These are phyloP conservation scores for Myrica gale DNA, from an alignment of 306 rosid genomes.

Conservation along the genomic window DNA sequence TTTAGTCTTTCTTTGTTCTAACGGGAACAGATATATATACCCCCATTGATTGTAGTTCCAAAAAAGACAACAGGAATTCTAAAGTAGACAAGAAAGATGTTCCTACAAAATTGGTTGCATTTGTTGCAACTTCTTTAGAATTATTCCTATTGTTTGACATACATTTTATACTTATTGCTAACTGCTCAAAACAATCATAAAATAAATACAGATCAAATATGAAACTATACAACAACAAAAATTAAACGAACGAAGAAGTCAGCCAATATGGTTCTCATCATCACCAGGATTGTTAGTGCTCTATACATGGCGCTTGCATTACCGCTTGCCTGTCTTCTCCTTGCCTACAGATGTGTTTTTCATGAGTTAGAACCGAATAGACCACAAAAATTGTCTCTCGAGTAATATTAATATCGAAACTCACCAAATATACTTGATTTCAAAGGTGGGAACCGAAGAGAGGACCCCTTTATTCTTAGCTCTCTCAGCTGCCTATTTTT, in stretches of 20 bases:
- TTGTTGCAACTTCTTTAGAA: not conserved
- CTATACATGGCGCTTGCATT: conserved; percentile 36
- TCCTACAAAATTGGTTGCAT: not conserved
- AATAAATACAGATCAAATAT: conserved; percentile 5
- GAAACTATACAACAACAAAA: conserved; percentile 3
- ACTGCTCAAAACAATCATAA: conserved; percentile 16
- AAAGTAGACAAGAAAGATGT: not conserved
- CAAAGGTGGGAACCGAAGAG: conserved; percentile 62
- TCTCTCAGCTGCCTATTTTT: conserved; percentile 60
- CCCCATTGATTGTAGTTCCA: not conserved
- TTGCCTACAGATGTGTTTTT: conserved; percentile 48
- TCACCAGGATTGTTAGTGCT: conserved; percentile 35
- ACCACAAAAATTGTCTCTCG: conserved; percentile 7
- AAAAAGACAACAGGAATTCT: not conserved
- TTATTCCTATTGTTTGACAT: conserved; percentile 16
- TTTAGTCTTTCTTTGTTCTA: not conserved
- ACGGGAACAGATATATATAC: not conserved
- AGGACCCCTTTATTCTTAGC: conserved; percentile 72
- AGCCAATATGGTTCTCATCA: conserved; percentile 20
- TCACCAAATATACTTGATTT: conserved; percentile 77
- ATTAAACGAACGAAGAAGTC: conserved; percentile 15
- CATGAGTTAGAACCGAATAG: conserved; percentile 31
- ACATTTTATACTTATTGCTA: conserved; percentile 5
- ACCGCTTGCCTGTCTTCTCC: conserved; percentile 63
- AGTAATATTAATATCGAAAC: conserved; percentile 26